Base-by-base conservation (phyloP, 1,139 yeast genomes). In the Debaryomycetaceae sp. region DNA sequence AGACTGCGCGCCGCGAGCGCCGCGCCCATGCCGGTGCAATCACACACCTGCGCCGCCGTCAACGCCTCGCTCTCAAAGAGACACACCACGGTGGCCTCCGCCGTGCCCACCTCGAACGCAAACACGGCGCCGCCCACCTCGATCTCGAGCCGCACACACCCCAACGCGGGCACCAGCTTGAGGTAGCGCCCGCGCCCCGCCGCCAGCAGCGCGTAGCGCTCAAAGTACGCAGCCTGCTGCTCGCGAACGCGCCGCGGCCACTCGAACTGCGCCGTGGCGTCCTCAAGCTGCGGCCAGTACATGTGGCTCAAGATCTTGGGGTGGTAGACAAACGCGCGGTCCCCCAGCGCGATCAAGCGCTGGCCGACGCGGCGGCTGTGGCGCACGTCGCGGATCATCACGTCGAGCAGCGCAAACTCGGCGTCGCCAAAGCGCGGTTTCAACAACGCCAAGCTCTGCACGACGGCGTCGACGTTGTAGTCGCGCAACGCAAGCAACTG, bases 361-460 rank as follows among this genome's bases (percentile, higher is more conserved):
- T 42, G 36, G 35, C 71, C 65, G n/a, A 70, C 45, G 2, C 36
- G 38, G 29, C 60, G 53, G 40, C 86, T 79, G 21, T 68, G 71
- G n/a, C 58, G 47, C 18, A 89, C 68, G 53, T 91, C 98, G 28
- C 74, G 61, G 17, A 88, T 65, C 98, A 91, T 91, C 6, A 91
- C 85, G 48, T 85, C 95, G 34, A 89, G 62, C 27, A 75, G 75
- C 28, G 71, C 72, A 42, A 89, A 71, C 36, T 79, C 82, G 34
- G 63, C 52, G 34, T 73, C 80, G 2, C 88, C 91, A 49, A 85
- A 83, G 34, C 85, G 66, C 13, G 65, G 42, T 46, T 81, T 83
- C 27, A 86, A 58, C 16, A 78, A 58, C 21, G 68, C 67, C 14
- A 83, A 53, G 25, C 74, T 69, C 4, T 53, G 41, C 15, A 56